Evolutionary conservation across 1,139 yeast species (phyloP).

Genomic region (Spathaspora sp.): DNA sequence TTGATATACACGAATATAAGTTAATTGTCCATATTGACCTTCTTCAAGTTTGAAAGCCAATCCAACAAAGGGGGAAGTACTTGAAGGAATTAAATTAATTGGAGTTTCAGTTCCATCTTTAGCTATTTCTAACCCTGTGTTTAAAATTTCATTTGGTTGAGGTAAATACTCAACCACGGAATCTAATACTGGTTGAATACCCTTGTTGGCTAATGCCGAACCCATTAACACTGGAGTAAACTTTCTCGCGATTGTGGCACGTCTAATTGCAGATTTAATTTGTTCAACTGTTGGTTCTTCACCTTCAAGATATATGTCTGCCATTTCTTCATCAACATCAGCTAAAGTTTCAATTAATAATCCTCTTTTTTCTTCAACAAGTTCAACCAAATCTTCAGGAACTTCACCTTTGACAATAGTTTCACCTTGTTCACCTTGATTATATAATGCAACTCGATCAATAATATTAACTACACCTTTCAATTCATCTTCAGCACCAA

Average conservation of each 20-base stretch:
- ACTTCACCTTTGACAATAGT: conserved; percentile 57
- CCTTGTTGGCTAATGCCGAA: conserved; percentile 93
- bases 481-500: conserved; percentile 84
- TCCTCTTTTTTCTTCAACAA: conserved; percentile 83
- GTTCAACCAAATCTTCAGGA: conserved; percentile 71
- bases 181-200: conserved; percentile 92
- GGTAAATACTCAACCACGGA: conserved; percentile 96
- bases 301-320: conserved; percentile 89
- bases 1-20: conserved; percentile 95
- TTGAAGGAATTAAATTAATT: conserved; percentile 72
- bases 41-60: conserved; percentile 97
- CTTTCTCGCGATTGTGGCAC: conserved; percentile 94
- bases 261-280: conserved; percentile 84
- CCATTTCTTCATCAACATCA: conserved; percentile 96
- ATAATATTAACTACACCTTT: conserved; percentile 91
- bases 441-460: conserved; percentile 80
- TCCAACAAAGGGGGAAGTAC: conserved; percentile 84
- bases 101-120: conserved; percentile 53
- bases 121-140: conserved; percentile 77
- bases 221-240: conserved; percentile 99
- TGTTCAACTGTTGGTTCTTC: conserved; percentile 81
- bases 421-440: conserved; percentile 94
- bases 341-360: conserved; percentile 89
- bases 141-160: conserved; percentile 88
- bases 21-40: conserved; percentile 96